A percentile compares a stretch with the other conserved stretches of the same genome.
These are phyloP conservation scores for Boletus tomentosulus DNA, from an alignment of 768 basidiomycete genomes.

Conservation along the genomic window DNA sequence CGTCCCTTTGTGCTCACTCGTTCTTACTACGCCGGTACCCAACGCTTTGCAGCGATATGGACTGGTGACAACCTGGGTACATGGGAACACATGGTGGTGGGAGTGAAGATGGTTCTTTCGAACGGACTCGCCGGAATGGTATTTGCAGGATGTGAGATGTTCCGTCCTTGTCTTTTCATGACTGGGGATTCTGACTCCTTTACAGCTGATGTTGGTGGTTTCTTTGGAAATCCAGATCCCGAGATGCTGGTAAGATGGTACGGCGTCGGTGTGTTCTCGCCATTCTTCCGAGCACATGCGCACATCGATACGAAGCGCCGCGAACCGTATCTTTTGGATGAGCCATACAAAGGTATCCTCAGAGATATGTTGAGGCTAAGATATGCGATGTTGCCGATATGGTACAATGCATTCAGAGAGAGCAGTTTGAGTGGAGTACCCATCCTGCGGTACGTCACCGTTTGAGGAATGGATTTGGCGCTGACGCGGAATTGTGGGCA, in stretches of 20 bases:
- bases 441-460: slow-evolving; percentile 60
- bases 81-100: slow-evolving; percentile 96
- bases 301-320: slow-evolving; percentile 97
- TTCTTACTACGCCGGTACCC: slow-evolving; percentile 92
- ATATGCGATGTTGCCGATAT: slow-evolving; percentile 84
- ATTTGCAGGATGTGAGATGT: slow-evolving; percentile 79
- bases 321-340: slow-evolving; percentile 89
- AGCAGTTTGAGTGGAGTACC: slow-evolving; percentile 78
- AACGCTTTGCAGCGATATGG: slow-evolving; percentile 97
- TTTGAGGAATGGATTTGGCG: neutral
- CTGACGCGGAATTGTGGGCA: slow-evolving; percentile 27
- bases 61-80: slow-evolving; percentile 97
- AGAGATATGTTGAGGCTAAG: slow-evolving; percentile 75
- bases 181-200: neutral
- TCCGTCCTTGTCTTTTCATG: neutral
- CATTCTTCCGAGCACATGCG: slow-evolving; percentile 98
- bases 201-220: slow-evolving; percentile 95
- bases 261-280: slow-evolving; percentile 89
- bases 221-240: slow-evolving; percentile 93
- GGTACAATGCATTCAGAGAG: slow-evolving; percentile 98
- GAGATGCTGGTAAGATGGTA: slow-evolving; percentile 99
- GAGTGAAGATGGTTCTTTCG: slow-evolving; percentile 88
- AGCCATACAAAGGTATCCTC: slow-evolving; percentile 83
- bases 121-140: slow-evolving; percentile 88
- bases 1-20: slow-evolving; percentile 96